Conservation (phyloP, 2,329 filamentous ascomycete genomes). For the Claviceps cyperi region DNA sequence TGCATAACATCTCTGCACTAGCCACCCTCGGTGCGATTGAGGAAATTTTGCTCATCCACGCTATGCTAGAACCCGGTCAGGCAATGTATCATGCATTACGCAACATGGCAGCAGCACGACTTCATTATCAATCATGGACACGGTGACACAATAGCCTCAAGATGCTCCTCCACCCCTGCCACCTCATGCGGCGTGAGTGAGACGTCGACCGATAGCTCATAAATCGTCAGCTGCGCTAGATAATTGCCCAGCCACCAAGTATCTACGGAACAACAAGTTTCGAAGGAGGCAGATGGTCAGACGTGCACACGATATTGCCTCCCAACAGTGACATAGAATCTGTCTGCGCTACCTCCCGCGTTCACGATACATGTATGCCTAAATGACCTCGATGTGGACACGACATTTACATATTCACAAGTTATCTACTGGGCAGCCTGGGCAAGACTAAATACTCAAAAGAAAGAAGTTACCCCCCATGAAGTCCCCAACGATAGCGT, state of each 20-base stretch:
- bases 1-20: neutral
- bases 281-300: neutral
- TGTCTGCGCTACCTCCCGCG: too few species aligned
- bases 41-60: neutral
- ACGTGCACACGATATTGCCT: too few species aligned
- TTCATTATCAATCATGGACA: neutral
- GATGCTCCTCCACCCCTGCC: too few species aligned
- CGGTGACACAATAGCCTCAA: neutral
- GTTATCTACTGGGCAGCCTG: too few species aligned
- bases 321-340: neutral
- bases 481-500: conserved; percentile 38
- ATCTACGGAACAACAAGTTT: neutral
- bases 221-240: neutral
- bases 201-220: neutral
- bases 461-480: conserved; percentile 24
- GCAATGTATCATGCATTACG: neutral
- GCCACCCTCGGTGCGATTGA: too few species aligned
- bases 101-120: neutral
- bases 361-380: too few species aligned
- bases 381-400: too few species aligned
- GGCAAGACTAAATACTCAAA: too few species aligned
- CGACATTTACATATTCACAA: too few species aligned
- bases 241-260: neutral
- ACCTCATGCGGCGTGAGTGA: neutral
- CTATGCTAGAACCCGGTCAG: neutral